Base-by-base conservation (phyloP, 441 rosid genomes). In the Pelargonium exstipulatum region DNA sequence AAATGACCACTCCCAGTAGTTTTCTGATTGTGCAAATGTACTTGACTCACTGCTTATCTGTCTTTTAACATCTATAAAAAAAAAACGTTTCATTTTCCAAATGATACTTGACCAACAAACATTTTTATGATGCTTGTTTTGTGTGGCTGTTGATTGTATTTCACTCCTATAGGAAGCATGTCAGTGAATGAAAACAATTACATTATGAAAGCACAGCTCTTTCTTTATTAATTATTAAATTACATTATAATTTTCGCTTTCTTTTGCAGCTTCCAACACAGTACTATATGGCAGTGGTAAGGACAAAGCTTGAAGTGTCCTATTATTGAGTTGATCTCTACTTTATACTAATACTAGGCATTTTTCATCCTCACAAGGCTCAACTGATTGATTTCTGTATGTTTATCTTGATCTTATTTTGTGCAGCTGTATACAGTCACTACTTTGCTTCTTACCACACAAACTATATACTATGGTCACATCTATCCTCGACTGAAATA, bases 251-350 rank as follows among this genome's bases (percentile, higher is more conserved):
- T 55, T 67, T 68, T 70, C 16, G 1, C 69, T 45, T 72, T 51
- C 5, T 81, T 82, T 78, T 83, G 87, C 96, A 91, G 97, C 97
- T 91, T 75, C 96, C 94, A 24, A 88, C 97, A 17, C 94, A 89
- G 46, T 89, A 82, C 79, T 88, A 88, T 78, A 88, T 80, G 88
- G 97, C 96, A 73, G 14, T 85, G 81, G 93, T 91, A 83, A 80
- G 65, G 61, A 0, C 37, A 7, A 51, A 13, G 16, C 57, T 49
- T 49, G 57, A 49, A 51, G 1, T 42, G 16, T 16, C 71, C 55
- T 13, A 18, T 18, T 16, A 16, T 53, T 53, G 9, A 53, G 60
- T 16, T 16, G 24, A 53, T 53, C 18, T 53, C 60, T 53, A 9
- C 17, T 9, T 20, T 7, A 10, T 13, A 14, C 24, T 0, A 17